phyloP scores from a whole-genome alignment of 179 eudicot species.

The Silene noctiflora region DNA sequence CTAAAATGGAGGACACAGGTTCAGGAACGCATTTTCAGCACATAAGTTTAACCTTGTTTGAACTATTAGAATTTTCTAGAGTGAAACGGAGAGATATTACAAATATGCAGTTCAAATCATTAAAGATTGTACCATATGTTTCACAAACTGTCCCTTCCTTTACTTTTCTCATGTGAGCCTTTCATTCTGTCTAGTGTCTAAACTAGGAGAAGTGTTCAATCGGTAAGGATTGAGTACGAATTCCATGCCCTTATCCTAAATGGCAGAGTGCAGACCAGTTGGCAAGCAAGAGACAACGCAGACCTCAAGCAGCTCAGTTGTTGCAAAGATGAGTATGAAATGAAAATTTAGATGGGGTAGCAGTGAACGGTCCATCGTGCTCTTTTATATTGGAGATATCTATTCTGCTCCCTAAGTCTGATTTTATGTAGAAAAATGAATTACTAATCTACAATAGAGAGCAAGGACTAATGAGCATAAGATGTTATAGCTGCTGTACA shows the following conservation, averaged over 20 bases:
- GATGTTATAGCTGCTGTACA: no score
- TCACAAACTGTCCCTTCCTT: no score
- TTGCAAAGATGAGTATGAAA: background rate
- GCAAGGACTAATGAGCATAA: no score
- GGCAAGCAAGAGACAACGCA: background rate
- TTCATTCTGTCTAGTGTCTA: background rate
- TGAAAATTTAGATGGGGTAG: no score
- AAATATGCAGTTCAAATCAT: no score
- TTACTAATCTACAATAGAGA: background rate
- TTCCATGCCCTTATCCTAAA: background rate
- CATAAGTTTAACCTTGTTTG: no score
- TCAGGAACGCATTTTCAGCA: background rate
- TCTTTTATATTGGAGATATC: background rate
- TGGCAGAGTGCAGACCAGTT: background rate
- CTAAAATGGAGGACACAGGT: no score
- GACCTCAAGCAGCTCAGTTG: conserved; percentile 8
- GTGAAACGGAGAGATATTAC: no score
- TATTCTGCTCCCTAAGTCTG: background rate
- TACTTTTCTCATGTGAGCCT: background rate
- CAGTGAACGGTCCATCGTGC: background rate
- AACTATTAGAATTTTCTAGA: no score
- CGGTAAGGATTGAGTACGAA: background rate
- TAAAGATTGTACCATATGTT: no score
- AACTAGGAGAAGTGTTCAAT: background rate
- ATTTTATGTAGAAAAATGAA: background rate